Evolutionary conservation across 1,139 yeast genomes (phyloP), one percentile per base, ranked within the genome.

Genomic region (Nakaseomyces delphensis): DNA sequence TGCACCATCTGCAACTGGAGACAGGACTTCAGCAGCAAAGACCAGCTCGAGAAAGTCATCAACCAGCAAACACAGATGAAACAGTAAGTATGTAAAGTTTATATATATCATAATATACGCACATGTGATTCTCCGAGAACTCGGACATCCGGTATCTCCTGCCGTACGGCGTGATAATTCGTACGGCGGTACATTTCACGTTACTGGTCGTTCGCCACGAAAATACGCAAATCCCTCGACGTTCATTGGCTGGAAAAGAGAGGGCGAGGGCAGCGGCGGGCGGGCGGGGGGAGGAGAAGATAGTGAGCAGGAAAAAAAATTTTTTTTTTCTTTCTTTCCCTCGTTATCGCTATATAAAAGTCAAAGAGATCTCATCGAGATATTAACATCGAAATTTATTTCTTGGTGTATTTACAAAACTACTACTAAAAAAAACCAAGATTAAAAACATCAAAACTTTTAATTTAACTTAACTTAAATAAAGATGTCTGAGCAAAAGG

Each of bases 1-100:
- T 71, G 76, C 44, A 56, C 63, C 11, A 67, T 68, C 9, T 71
- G 76, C 49, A 60, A 65, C 32, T 70, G 75, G 74, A 51, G 66
- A 27, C 75, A 70, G 50, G 67, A 63, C 41, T 65, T 69, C 32
- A 62, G 56, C 29, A 55, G 52, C 31, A 57, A 56, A 9, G 67
- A 65, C 15, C 61, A 62, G 33, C 51, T 71, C 36, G 59, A 64
- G 33, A 64, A 63, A 46, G 63, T 64, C 51, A 43, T 48, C 44
- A 52, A 48, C 29, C 57, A 51, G 40, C 64, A 61, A 45, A 16
- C 13, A 10, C 18, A 28, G 7, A 4, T 45, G 49, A 29, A 50
- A 53, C 39, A 45, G 45, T 19, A 7, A 27, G 9, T 10, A 27
- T 3, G 14, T 27, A 8, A 23, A n/a, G n/a, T n/a, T n/a, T n/a